phyloP scores from a whole-genome alignment of 1,284 basidiomycete genomes.

The Caloboletus firmus region DNA sequence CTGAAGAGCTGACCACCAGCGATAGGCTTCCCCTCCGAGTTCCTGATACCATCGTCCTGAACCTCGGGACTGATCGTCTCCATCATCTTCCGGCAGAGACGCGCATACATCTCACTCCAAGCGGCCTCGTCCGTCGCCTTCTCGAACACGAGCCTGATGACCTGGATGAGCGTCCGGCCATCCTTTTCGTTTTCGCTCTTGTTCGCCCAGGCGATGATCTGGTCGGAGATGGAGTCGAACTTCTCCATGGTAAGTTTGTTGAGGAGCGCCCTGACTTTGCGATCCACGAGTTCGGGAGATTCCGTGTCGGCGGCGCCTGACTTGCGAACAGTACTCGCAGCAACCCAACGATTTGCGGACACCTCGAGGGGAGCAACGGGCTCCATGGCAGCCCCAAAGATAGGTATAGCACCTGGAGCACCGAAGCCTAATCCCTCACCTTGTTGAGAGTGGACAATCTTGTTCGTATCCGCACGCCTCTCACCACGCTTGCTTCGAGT shows the following conservation, averaged over 20 bases:
- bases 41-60: slow-evolving; percentile 82
- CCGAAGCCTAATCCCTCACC: slow-evolving; percentile 36
- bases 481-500: slow-evolving; percentile 74
- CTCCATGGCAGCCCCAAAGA: slow-evolving; percentile 41
- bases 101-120: slow-evolving; percentile 97
- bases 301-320: slow-evolving; percentile 49
- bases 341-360: slow-evolving; percentile 84
- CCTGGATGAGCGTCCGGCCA: slow-evolving; percentile 91
- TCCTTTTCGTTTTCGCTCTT: slow-evolving; percentile 91
- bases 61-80: slow-evolving; percentile 85
- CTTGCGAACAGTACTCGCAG: slow-evolving; percentile 36
- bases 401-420: slow-evolving; percentile 4
- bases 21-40: slow-evolving; percentile 78
- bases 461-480: slow-evolving; percentile 53
- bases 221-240: slow-evolving; percentile 92
- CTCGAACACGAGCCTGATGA: slow-evolving; percentile 95
- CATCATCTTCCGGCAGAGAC: slow-evolving; percentile 92
- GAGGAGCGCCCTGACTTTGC: slow-evolving; percentile 90
- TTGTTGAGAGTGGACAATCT: slow-evolving; percentile 32
- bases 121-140: slow-evolving; percentile 95
- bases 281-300: slow-evolving; percentile 82
- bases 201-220: slow-evolving; percentile 95
- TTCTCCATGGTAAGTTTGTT: slow-evolving; percentile 98
- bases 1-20: slow-evolving; percentile 92
- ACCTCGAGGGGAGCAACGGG: slow-evolving; percentile 75